Base-by-base conservation (phyloP, 495 filamentous ascomycete species). In the Aspergillus saccharolyticus region DNA sequence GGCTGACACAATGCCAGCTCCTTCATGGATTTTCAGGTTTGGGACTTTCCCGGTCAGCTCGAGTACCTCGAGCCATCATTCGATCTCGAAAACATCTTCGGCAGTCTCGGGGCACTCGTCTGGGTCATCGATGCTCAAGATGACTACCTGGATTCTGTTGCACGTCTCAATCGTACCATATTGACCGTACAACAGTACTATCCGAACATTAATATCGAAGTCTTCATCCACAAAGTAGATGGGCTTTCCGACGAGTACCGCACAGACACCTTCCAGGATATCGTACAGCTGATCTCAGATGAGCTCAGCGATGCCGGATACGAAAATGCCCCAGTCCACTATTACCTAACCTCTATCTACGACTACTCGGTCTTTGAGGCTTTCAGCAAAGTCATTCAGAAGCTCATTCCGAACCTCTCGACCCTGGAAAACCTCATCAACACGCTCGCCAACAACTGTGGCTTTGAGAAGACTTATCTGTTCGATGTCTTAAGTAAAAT, bases 41-140 rank as follows among this genome's bases (percentile, higher is more conserved):
- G 90, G 90, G 94, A 98, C 66, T 90, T 98, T 53, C 94, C 95
- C 0, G 91, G 92, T 24, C 91, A 97, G 68, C 83, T 97, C 53
- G 88, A 96, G 70, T 90, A 91, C 58, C 82, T 91, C 51, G 89
- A 96, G 71, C 88, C 80, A 25, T 83, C 80, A 6, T 90, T 96
- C 60, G 95, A 98, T 70, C 84, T 91, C 28, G 90, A 96, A 63
- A 85, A 88, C 64, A 92, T 97, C 65, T 97, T 98, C 71, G 88
- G 89, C 49, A 90, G 91, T 66, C 86, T 95, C 28, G 94, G 95
- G 4, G 92, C 93, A 4, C 75, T 97, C 25, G 94, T 98, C 56
- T 98, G 95, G 95, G 92, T 98, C 48, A 94, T 98, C 55, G 94
- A 98, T 65, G 93, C 92, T 0, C 92, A 97, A 67, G 94, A 98